Base-by-base conservation (phyloP, 2,329 filamentous ascomycete species). In the Fusarium incarnatum region DNA sequence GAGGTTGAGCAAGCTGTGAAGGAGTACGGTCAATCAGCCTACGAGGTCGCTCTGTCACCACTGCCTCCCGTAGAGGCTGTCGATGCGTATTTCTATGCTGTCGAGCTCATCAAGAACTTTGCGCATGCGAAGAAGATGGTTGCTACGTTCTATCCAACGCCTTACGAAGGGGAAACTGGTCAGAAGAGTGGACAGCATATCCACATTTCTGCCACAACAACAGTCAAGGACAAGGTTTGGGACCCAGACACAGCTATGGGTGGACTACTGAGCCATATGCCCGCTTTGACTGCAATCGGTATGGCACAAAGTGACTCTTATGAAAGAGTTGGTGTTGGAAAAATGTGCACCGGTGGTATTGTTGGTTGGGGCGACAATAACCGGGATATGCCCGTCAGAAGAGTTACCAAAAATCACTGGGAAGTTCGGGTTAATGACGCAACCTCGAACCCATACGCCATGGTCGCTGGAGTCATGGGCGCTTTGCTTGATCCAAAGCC, bases 111-210 rank as follows among this genome's bases (percentile, higher is more conserved):
- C 1, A 47, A 49, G 4, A 64, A 50, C 6, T 23, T 58, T 1
- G 50, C 61, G 4, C 22, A 49, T 7, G 49, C 28, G 5, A 2
- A 44, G 6, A 12, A 34, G 0, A 22, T 46, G 4, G 23, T 58
- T 5, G 60, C 61, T 6, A 64, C 61, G 4, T 64, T 64, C 10
- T 58, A 64, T n/a, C 50, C 61, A 1, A 64, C 60, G 1, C 50
- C 61, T 1, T 64, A 34, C 2, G 45, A 41, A 2, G 61, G 30
- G 8, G 40, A 49, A 4, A 20, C 46, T 0, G 61, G 61, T 1
- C 61, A 58, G 18, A 49, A 58, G n/a, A 64, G 11, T 15, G 60
- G 60, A 3, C 60, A 64, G 8, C 61, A 64, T 0, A 64, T 64
- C 27, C 61, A 64, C 6, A 64, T 64, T 4, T 64, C 61, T 1